These are phyloP conservation scores for Escallonia herrerae DNA, from an alignment of 129 eudicot genomes.

Conservation along the genomic window DNA sequence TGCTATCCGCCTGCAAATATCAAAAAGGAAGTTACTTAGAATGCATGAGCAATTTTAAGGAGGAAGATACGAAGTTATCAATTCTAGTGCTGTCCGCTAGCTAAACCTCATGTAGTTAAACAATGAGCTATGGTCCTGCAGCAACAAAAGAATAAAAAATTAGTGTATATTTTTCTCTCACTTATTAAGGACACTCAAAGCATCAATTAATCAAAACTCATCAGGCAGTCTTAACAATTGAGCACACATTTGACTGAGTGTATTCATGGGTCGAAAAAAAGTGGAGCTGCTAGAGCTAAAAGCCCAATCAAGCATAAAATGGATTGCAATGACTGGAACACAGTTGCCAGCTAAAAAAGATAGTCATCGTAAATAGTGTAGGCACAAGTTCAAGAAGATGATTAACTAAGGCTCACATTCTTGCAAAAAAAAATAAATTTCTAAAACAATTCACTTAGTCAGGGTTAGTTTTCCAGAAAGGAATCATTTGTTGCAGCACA, in stretches of 20 bases:
- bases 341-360: not conserved
- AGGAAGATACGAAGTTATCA: not conserved
- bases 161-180: not conserved
- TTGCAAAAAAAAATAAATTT: too few relatives aligned
- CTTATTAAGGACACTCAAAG: not conserved
- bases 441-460: too few relatives aligned
- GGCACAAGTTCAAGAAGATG: too few relatives aligned
- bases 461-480: too few relatives aligned
- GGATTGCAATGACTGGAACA: not conserved
- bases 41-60: not conserved
- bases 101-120: too few relatives aligned
- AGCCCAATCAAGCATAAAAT: not conserved
- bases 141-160: not conserved
- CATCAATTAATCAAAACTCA: not conserved
- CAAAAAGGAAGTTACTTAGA: not conserved
- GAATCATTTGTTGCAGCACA: too few relatives aligned
- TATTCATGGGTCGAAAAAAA: too few relatives aligned
- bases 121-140: not conserved
- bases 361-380: too few relatives aligned
- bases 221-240: too few relatives aligned
- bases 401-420: too few relatives aligned
- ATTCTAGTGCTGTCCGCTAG: not conserved
- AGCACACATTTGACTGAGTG: too few relatives aligned
- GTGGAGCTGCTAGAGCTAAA: too few relatives aligned
- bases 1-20: slow-evolving; percentile 62